Conservation (phyloP, 257 asterid species). For the Verbascum thapsus region DNA sequence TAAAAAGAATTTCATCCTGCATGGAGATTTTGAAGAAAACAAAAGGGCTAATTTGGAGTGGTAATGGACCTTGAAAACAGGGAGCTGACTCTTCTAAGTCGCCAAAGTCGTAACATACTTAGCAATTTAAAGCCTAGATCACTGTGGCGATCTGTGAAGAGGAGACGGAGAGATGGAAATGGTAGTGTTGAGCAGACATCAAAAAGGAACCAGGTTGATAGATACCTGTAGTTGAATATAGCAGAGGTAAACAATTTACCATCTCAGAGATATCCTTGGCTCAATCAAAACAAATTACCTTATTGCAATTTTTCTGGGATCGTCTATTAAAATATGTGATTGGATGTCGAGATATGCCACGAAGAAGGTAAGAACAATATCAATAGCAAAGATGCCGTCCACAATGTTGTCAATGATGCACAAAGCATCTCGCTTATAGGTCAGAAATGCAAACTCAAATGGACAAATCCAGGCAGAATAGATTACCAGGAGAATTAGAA, state of each 20-base stretch:
- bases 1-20: not conserved
- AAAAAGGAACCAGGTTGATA: conserved; percentile 77
- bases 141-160: conserved; percentile 57
- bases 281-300: conserved; percentile 44
- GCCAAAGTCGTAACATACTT: conserved; percentile 89
- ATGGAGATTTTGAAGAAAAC: not conserved
- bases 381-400: conserved; percentile 72
- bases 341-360: conserved; percentile 70
- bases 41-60: not conserved
- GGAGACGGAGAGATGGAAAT: conserved; percentile 54
- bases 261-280: conserved; percentile 16
- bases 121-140: conserved; percentile 64
- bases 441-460: conserved; percentile 71
- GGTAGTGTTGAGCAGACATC: conserved; percentile 84
- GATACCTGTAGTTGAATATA: conserved; percentile 47
- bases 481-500: conserved; percentile 60
- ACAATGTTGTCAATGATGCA: conserved; percentile 69
- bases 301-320: conserved; percentile 59
- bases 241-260: conserved; percentile 4
- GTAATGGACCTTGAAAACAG: conserved; percentile 62
- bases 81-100: conserved; percentile 79
- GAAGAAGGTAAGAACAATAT: conserved; percentile 75
- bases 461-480: conserved; percentile 93
- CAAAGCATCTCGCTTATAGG: conserved; percentile 53
- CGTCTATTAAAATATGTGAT: conserved; percentile 60